phyloP scores from a whole-genome alignment of 1,284 basidiomycete genomes.

The Peniophora sp. region DNA sequence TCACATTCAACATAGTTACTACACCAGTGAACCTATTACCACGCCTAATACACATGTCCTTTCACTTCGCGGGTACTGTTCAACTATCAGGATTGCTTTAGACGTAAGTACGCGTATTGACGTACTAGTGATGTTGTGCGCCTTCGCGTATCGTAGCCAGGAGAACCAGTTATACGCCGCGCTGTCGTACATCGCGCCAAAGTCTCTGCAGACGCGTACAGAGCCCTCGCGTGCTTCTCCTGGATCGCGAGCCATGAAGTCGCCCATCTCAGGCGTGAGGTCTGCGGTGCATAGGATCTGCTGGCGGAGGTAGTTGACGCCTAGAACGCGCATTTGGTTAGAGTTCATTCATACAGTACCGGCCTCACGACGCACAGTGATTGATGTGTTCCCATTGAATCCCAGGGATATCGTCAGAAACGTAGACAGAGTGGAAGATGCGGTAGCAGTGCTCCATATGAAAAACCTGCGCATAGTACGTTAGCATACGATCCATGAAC shows the following conservation, averaged over 20 bases:
- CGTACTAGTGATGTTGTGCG: no score
- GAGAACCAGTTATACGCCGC: not conserved
- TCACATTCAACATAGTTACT: no score
- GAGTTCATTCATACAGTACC: no score
- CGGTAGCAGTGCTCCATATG: not conserved
- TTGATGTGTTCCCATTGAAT: not conserved
- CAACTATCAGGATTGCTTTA: no score
- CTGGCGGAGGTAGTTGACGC: not conserved
- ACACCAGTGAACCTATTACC: no score
- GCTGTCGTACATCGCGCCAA: not conserved
- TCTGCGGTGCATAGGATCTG: not conserved
- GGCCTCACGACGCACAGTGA: not conserved
- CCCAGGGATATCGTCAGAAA: not conserved
- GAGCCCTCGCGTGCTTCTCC: not conserved
- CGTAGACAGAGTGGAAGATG: not conserved
- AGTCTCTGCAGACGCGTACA: not conserved
- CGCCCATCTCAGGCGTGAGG: not conserved
- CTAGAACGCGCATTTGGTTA: no score
- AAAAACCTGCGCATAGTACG: not conserved
- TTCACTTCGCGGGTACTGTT: no score
- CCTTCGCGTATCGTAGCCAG: not conserved
- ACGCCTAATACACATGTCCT: no score
- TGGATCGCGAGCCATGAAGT: not conserved
- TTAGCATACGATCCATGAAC: no score
- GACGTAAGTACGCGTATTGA: no score